Base-by-base conservation (phyloP, 2,329 filamentous ascomycete genomes). In the Bipolaris victoriae region DNA sequence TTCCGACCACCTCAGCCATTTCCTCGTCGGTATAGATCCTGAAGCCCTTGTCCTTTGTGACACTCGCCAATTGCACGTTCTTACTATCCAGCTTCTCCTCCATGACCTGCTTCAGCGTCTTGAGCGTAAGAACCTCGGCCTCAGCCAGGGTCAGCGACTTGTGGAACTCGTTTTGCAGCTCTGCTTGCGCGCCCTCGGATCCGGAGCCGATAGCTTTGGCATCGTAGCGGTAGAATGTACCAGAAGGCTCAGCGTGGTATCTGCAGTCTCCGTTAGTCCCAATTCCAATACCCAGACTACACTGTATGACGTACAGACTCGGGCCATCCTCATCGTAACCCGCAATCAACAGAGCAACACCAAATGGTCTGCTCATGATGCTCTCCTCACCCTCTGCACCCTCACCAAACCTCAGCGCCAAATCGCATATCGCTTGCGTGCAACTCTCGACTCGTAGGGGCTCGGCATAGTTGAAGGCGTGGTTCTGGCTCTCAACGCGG, bases 91-190 rank as follows among this genome's bases (percentile, higher is more conserved):
- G 85, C 83, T 99, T 99, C 87, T 99, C 95, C 82, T 99, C 95
- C 95, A 99, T 99, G 68, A 99, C 95, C 82, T 99, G 95, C 86
- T 98, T 99, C 77, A 99, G 80, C 36, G 95, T 99, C 87, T 98
- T 98, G 73, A 99, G 83, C 49, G 97, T 93, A 65, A 99, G 82
- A 3, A 93, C 95, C 82, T 99, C 95, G 57, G 95, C 95, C 76
- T 99, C 95, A 55, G 86, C 83, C 62, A 99, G 88, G 40, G 93
- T 97, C 63, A 99, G 85, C 56, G 94, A 98, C 86, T 96, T 96
- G 83, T 99, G 95, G 76, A 97, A 99, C 81, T 98, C 94, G 75
- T 97, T 97, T 81, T 99, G 95, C 73, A 99, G 82, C 82, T 99
- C 95, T 36, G 95, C 95, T 80, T 99, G 95, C 46, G 95, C 95